These are phyloP conservation scores for Persicaria tinctoria DNA, from an alignment of 148 eudicot genomes.

Conservation along the genomic window DNA sequence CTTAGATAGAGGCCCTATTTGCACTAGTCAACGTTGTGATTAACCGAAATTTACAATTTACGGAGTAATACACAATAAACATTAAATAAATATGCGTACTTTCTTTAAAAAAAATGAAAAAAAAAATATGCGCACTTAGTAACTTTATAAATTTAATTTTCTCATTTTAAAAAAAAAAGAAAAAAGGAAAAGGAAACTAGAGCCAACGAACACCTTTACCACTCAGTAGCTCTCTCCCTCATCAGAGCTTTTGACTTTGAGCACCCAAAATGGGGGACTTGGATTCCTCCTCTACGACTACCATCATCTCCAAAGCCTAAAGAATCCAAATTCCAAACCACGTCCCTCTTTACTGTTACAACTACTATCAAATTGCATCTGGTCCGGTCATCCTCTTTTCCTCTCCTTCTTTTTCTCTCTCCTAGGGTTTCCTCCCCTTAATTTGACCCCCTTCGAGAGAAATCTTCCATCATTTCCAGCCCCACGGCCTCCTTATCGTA, in stretches of 20 bases:
- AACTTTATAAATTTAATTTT: no score
- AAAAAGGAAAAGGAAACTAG: not conserved
- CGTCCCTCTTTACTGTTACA: not conserved
- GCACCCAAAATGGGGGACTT: constrained; percentile 5
- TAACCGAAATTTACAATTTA: no score
- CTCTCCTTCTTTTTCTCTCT: not conserved
- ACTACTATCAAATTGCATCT: not conserved
- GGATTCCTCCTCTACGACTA: not conserved
- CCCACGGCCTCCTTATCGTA: not conserved
- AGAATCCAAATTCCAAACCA: not conserved
- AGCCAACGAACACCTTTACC: constrained; percentile 5
- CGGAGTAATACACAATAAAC: no score
- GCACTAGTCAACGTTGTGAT: no score
- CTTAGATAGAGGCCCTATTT: no score
- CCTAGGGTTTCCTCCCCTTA: constrained; percentile 4
- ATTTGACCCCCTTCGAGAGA: not conserved
- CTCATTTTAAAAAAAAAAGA: not conserved
- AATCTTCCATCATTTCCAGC: not conserved
- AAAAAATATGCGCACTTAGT: not conserved
- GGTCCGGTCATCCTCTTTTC: not conserved
- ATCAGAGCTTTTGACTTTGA: constrained; percentile 9
- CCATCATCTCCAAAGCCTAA: not conserved
- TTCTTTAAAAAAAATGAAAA: no score
- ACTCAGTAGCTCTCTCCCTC: not conserved
- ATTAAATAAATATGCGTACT: no score